A percentile compares a stretch with the other conserved stretches of the same genome.
Conservation (phyloP, 352 stramenopile species). For the Phytophthora citricola region DNA sequence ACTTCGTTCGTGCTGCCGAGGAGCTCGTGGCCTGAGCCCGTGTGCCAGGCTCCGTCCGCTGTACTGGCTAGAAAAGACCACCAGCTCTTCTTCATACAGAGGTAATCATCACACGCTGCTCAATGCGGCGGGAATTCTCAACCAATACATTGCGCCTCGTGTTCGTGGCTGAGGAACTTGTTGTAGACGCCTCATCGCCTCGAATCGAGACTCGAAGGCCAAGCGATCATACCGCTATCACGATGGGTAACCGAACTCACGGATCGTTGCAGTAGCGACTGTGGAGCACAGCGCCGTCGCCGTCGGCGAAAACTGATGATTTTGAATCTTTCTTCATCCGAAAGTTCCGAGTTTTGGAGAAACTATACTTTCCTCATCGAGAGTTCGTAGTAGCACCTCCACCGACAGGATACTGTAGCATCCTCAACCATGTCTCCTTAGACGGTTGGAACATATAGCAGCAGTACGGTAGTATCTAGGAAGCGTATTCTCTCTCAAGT, state of each 20-base stretch:
- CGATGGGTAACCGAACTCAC: too few species aligned
- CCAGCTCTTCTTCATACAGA: not conserved
- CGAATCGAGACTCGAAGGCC: too few species aligned
- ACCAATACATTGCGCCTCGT: not conserved
- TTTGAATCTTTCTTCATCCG: constrained; percentile 1
- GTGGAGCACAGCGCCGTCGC: not conserved
- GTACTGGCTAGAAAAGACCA: not conserved
- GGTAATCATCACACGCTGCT: not conserved
- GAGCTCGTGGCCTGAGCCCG: not conserved
- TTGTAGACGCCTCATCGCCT: too few species aligned
- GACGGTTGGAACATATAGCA: too few species aligned
- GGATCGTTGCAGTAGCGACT: not conserved
- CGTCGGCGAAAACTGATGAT: not conserved
- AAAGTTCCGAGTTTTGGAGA: not conserved
- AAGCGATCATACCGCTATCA: too few species aligned
- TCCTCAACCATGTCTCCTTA: too few species aligned
- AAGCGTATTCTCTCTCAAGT: too few species aligned
- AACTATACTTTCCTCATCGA: not conserved
- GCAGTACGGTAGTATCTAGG: too few species aligned
- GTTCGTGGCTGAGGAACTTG: not conserved
- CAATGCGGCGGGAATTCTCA: not conserved
- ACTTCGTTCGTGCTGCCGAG: constrained; percentile 5
- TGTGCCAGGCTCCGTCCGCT: not conserved
- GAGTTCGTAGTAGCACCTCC: too few species aligned
- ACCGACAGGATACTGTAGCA: too few species aligned